These are phyloP conservation scores for Aegilops speltoides DNA, from an alignment of 176 grass and related monocot genomes.

Conservation along the genomic window DNA sequence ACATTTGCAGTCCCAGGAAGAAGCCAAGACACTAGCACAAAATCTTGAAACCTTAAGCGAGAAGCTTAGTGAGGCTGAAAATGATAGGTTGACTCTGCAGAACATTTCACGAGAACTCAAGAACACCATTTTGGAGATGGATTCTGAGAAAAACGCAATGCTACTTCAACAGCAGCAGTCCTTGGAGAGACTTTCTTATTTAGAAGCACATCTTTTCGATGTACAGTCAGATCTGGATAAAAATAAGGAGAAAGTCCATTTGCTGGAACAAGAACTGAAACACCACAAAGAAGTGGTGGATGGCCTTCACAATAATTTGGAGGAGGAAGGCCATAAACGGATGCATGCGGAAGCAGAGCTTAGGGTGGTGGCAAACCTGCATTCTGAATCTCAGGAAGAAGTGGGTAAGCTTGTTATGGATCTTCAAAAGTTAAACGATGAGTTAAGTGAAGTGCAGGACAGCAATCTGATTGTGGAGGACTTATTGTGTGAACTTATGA, in stretches of 20 bases:
- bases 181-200: slow-evolving; percentile 22
- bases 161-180: slow-evolving; percentile 32
- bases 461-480: slow-evolving; percentile 16
- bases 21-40: slow-evolving; percentile 20
- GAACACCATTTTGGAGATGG: slow-evolving; percentile 24
- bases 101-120: slow-evolving; percentile 13
- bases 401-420: slow-evolving; percentile 6
- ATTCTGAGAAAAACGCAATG: slow-evolving; percentile 14
- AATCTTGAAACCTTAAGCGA: slow-evolving; percentile 24
- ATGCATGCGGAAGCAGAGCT: slow-evolving; percentile 13
- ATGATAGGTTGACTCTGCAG: slow-evolving; percentile 17
- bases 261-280: slow-evolving; percentile 28
- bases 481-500: slow-evolving; percentile 20
- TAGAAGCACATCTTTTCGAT: slow-evolving; percentile 12
- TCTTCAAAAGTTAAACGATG: slow-evolving; percentile 23
- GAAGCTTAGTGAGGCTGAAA: slow-evolving; percentile 13
- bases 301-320: slow-evolving; percentile 28
- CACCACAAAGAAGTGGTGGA: slow-evolving; percentile 23
- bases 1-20: slow-evolving; percentile 28
- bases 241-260: slow-evolving; percentile 34
- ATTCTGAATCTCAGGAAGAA: slow-evolving; percentile 26
- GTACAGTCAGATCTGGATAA: slow-evolving; percentile 33
- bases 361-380: neutral
- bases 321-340: slow-evolving; percentile 30
- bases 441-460: slow-evolving; percentile 26